Conservation (phyloP, 495 filamentous ascomycete species). For the Podospora comata region DNA sequence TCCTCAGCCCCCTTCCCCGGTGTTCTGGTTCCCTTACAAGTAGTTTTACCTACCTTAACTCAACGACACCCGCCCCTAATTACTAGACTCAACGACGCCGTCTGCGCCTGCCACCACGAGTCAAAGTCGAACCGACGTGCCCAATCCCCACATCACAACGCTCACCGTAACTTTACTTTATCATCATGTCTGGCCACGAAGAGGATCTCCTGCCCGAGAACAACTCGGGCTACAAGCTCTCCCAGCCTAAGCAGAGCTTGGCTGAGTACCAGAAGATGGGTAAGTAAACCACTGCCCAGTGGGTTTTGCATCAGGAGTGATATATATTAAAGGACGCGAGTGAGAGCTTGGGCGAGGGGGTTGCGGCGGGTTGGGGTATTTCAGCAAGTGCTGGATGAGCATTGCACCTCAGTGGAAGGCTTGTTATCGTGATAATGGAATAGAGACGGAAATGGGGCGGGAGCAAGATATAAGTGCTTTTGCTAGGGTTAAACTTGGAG, state of each 20-base stretch:
- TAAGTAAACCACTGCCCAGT: slow-evolving; percentile 46
- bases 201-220: slow-evolving; percentile 83
- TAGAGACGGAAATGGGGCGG: not conserved
- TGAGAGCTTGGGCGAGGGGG: not conserved
- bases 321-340: not conserved
- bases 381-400: slow-evolving; percentile 2
- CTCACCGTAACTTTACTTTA: slow-evolving; percentile 14
- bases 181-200: slow-evolving; percentile 67
- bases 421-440: not conserved
- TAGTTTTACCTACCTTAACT: not conserved
- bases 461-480: not conserved
- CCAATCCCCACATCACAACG: slow-evolving; percentile 3
- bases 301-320: slow-evolving; percentile 10
- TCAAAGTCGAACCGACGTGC: not conserved
- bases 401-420: not conserved
- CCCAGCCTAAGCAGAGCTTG: slow-evolving; percentile 91
- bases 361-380: not conserved
- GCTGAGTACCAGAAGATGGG: slow-evolving; percentile 89
- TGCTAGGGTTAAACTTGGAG: not conserved
- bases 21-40: slow-evolving; percentile 11
- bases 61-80: slow-evolving; percentile 12
- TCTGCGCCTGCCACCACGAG: not conserved
- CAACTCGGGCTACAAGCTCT: slow-evolving; percentile 94
- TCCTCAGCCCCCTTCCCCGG: slow-evolving; percentile 9
- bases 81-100: slow-evolving; percentile 3